Evolutionary conservation across 164 flowering plant species (phyloP).

Genomic region (Macadamia integrifolia): DNA sequence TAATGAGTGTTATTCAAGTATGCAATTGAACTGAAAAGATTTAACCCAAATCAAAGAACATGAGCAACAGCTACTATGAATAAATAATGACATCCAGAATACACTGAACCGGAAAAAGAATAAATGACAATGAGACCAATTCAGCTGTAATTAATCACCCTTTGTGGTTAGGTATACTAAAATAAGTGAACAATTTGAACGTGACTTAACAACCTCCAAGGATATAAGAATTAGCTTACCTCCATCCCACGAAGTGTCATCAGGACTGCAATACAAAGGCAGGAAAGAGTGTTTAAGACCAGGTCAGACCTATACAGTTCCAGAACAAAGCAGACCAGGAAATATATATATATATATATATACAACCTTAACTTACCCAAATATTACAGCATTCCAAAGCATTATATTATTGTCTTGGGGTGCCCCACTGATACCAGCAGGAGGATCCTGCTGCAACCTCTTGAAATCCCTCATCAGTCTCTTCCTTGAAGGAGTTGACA

Average conservation of each 20-base stretch:
- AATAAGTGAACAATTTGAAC: background rate
- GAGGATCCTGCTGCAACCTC: conserved; percentile 91
- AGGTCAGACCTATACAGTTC: background rate
- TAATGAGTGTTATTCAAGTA: too few relatives aligned
- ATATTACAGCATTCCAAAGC: conserved; percentile 93
- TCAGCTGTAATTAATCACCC: too few relatives aligned
- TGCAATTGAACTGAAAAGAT: too few relatives aligned
- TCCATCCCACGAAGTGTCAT: conserved; percentile 98
- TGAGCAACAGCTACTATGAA: too few relatives aligned
- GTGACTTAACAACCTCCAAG: background rate
- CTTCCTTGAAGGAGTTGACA: conserved; percentile 90
- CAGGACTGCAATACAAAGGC: conserved; percentile 70
- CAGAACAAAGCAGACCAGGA: background rate
- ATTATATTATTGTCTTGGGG: conserved; percentile 89
- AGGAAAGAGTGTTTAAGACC: conserved; percentile 1
- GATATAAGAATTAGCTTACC: conserved; percentile 40
- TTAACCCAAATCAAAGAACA: too few relatives aligned
- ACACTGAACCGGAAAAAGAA: too few relatives aligned
- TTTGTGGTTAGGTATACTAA: too few relatives aligned
- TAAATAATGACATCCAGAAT: too few relatives aligned
- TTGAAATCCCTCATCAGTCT: conserved; percentile 93
- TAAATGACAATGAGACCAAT: too few relatives aligned
- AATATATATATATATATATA: too few relatives aligned
- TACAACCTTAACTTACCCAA: conserved; percentile 46
- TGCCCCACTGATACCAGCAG: conserved; percentile 91